Conservation (phyloP, 768 basidiomycete genomes). For the Paxillus involutus region DNA sequence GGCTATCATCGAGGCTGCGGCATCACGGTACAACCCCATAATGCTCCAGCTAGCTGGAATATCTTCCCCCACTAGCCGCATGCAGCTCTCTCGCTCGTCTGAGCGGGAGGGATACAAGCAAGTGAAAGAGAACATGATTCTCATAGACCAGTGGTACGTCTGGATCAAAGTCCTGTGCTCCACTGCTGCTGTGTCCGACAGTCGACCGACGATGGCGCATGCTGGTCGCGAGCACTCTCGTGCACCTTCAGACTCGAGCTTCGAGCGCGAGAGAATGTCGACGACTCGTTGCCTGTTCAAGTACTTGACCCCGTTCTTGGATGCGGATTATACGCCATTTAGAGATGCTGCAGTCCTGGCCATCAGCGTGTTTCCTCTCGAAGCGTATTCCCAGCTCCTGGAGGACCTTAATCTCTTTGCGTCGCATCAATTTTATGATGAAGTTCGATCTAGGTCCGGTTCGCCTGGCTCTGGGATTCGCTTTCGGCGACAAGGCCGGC, state of each 20-base stretch:
- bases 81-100: slow-evolving; percentile 38
- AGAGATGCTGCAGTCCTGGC: slow-evolving; percentile 86
- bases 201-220: slow-evolving; percentile 52
- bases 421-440: slow-evolving; percentile 81
- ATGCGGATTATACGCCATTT: slow-evolving; percentile 81
- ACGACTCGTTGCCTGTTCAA: slow-evolving; percentile 82
- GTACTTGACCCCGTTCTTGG: slow-evolving; percentile 83
- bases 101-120: slow-evolving; percentile 56
- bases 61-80: slow-evolving; percentile 49
- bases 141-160: slow-evolving; percentile 77
- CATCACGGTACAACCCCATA: slow-evolving; percentile 65
- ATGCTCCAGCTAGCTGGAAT: slow-evolving; percentile 77
- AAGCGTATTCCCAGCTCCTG: slow-evolving; percentile 74
- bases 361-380: slow-evolving; percentile 82
- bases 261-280: slow-evolving; percentile 80
- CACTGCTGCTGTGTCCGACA: slow-evolving; percentile 70
- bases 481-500: slow-evolving; percentile 70
- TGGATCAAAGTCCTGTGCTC: slow-evolving; percentile 87
- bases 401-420: slow-evolving; percentile 83
- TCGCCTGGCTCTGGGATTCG: slow-evolving; percentile 48
- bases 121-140: slow-evolving; percentile 54
- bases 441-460: slow-evolving; percentile 48
- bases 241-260: slow-evolving; percentile 68
- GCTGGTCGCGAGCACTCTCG: slow-evolving; percentile 65
- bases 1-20: slow-evolving; percentile 66